Evolutionary conservation across 2,329 filamentous ascomycete species (phyloP).

Genomic region (Tolypocladium amazonense): DNA sequence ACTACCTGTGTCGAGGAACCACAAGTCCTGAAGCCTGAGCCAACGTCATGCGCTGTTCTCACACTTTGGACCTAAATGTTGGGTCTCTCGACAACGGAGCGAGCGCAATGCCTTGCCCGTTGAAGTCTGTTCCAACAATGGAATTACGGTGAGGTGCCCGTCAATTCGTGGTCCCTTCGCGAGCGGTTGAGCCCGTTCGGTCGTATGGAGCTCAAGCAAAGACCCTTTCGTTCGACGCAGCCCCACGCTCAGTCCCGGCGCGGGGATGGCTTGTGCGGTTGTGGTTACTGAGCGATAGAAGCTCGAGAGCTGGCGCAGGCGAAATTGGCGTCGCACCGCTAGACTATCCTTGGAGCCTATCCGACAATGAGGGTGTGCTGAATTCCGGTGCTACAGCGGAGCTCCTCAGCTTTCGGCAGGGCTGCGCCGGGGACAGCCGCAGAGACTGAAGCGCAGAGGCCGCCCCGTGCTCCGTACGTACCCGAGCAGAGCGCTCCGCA

Average conservation of each 20-base stretch:
- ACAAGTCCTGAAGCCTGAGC: not conserved
- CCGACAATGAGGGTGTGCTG: not conserved
- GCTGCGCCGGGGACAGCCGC: not conserved
- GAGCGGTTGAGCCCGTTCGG: not conserved
- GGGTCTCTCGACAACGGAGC: not conserved
- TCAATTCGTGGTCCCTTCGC: not conserved
- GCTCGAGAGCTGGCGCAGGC: not conserved
- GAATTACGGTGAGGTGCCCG: not conserved
- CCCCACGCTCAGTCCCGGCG: not conserved
- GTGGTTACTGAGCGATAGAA: not conserved
- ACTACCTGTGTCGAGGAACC: not conserved
- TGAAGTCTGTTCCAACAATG: not conserved
- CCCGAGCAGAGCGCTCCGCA: not conserved
- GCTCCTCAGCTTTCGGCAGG: not conserved
- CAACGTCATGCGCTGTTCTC: not conserved
- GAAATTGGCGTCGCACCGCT: not conserved
- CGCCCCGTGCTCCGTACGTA: not conserved
- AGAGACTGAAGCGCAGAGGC: not conserved
- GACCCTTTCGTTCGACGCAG: not conserved
- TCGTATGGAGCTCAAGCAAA: not conserved
- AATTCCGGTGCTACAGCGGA: not conserved
- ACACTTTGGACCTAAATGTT: not conserved
- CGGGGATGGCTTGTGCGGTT: not conserved
- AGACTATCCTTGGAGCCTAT: not conserved
- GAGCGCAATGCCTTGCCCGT: not conserved